A percentile compares a stretch with the other conserved stretches of the same genome.
Evolutionary conservation across 257 asterid genomes (phyloP).

Genomic region (Salvia splendens): DNA sequence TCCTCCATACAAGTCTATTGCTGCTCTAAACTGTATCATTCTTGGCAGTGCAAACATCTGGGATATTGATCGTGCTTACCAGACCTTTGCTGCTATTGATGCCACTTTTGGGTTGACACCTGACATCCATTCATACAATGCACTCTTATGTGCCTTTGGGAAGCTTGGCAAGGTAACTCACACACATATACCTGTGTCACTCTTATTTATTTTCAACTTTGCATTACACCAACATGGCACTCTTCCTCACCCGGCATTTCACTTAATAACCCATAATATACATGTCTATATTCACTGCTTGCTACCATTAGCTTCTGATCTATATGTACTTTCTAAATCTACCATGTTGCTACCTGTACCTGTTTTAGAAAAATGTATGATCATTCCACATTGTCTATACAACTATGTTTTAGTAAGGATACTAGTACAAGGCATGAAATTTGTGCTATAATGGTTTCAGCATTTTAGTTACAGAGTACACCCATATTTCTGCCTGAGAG

Average conservation of each 20-base stretch:
- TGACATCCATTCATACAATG: slow-evolving; percentile 82
- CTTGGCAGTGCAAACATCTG: slow-evolving; percentile 95
- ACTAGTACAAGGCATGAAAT: slow-evolving; percentile 16
- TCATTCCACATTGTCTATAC: slow-evolving; percentile 7
- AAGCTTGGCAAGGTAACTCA: slow-evolving; percentile 68
- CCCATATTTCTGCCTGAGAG: not conserved
- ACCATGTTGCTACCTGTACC: no score
- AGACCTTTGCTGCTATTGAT: slow-evolving; percentile 73
- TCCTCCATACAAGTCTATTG: slow-evolving; percentile 77
- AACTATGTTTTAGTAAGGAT: slow-evolving; percentile 1
- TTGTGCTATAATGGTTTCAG: not conserved
- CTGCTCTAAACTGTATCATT: slow-evolving; percentile 83
- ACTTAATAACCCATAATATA: no score
- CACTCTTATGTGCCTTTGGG: slow-evolving; percentile 78
- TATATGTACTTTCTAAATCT: no score
- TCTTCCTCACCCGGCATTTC: no score
- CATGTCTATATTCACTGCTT: no score
- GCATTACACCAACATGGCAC: not conserved
- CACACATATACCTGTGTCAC: slow-evolving; percentile 21
- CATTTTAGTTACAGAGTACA: not conserved
- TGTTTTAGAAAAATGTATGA: slow-evolving; percentile 2
- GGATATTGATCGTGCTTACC: slow-evolving; percentile 98
- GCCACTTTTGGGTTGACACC: slow-evolving; percentile 72
- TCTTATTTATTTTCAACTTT: slow-evolving; percentile 8
- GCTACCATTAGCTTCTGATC: no score